Evolutionary conservation across 306 rosid genomes (phyloP), one percentile per base, ranked within the genome.

Genomic region (Vigna nakashimae): DNA sequence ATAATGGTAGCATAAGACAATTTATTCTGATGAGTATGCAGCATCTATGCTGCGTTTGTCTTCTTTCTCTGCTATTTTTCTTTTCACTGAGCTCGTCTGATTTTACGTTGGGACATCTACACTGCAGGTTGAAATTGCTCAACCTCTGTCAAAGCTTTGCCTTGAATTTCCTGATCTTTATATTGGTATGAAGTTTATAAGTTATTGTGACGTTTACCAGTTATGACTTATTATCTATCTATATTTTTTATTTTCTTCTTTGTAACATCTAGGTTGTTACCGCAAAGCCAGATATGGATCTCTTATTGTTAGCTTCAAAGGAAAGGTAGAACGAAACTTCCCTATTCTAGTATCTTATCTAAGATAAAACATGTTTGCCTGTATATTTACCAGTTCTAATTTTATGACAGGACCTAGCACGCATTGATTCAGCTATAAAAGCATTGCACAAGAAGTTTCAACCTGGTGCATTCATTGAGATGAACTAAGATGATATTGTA

Each of bases 161-260:
- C 97, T 95, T 63, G 96, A 91, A 83, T 95, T 88, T 80, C 97
- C 98, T 34, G 98, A 92, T 68, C 80, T 95, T 36, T 82, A 75
- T 83, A 89, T 92, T 78, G 93, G 99, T 95, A 82, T 79, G 90
- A 82, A 43, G 52, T 80, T 70, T 65, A 9, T 60, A 63, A 78
- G 50, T 53, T 74, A 34, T 64, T 70, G 20, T 51, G 74, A 42
- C 58, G 52, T 71, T 69, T 50, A 12, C 77, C 71, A 10, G 49
- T 53, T 30, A 56, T 53, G 40, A 69, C 76, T 38, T 45, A 38
- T 43, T 64, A 70, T 83, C 58, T 79, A 45, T 18, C 75, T 9
- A 6, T 81, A 65, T 43, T 68, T 74, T 65, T 69, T 57, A 81
- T 59, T 70, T 38, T 73, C 68, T 11, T 65, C 55, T 78, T 60